Conservation (phyloP, 176 grass and related monocot species). For the Melocanna baccifera region DNA sequence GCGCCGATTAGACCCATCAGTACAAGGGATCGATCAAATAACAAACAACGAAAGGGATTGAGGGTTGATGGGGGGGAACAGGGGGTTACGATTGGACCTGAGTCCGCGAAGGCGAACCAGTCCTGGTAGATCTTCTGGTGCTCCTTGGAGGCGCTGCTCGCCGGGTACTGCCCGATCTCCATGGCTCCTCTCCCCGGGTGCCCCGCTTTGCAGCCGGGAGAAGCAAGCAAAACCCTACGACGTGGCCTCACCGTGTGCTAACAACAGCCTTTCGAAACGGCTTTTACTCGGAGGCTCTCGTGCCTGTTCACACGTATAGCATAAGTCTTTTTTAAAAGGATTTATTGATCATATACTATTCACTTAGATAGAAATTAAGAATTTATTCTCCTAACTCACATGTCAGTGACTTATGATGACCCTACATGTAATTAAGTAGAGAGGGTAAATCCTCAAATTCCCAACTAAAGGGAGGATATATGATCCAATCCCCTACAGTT, state of each 20-base stretch:
- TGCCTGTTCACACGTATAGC: too few relatives aligned
- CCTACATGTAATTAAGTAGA: too few relatives aligned
- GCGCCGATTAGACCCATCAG: neutral
- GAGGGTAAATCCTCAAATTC: too few relatives aligned
- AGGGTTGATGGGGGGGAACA: neutral
- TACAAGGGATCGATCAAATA: neutral
- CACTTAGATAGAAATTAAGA: too few relatives aligned
- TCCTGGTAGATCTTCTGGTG: slow-evolving; percentile 80
- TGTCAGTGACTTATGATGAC: too few relatives aligned
- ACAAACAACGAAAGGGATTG: neutral
- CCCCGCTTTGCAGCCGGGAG: slow-evolving; percentile 20
- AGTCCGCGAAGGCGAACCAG: slow-evolving; percentile 87
- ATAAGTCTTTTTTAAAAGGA: too few relatives aligned
- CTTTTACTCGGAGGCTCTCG: neutral
- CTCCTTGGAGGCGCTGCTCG: slow-evolving; percentile 60
- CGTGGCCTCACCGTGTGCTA: neutral
- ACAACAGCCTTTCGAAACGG: neutral
- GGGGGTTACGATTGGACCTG: slow-evolving; percentile 39
- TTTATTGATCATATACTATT: too few relatives aligned
- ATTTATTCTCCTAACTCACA: too few relatives aligned
- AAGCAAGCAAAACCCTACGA: slow-evolving; percentile 47
- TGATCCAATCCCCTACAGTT: too few relatives aligned
- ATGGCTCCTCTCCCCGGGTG: slow-evolving; percentile 22
- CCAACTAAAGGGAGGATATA: too few relatives aligned
- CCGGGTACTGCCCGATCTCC: slow-evolving; percentile 65